Conservation (phyloP, 768 basidiomycete species). For the Mycena olivaceomarginata region DNA sequence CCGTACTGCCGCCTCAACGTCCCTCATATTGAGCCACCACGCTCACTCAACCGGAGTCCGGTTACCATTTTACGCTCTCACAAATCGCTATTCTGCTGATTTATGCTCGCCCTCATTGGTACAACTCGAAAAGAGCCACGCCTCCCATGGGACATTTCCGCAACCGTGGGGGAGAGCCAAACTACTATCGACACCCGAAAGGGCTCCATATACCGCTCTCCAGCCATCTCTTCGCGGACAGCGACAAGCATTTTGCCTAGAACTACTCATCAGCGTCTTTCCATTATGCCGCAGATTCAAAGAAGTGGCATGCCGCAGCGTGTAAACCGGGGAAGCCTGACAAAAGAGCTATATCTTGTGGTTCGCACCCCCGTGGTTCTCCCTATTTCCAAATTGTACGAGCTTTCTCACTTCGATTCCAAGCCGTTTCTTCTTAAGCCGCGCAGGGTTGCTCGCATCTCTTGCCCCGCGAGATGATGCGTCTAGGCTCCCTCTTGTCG, state of each 20-base stretch:
- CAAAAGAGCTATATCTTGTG: neutral
- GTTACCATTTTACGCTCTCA: neutral
- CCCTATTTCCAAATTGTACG: neutral
- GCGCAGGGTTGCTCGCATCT: neutral
- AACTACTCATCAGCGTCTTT: no score
- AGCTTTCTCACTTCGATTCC: neutral
- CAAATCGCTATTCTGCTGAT: neutral
- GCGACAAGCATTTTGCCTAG: neutral
- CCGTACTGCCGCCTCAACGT: neutral
- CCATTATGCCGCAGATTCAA: no score
- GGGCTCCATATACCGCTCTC: neutral
- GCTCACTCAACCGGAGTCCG: no score
- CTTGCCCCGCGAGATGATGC: constrained; percentile 28
- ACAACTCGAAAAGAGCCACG: neutral
- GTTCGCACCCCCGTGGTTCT: neutral
- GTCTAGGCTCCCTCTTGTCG: constrained; percentile 17
- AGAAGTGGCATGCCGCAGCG: no score
- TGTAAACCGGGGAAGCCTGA: no score
- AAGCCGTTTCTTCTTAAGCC: constrained; percentile 15
- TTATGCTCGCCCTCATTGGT: neutral
- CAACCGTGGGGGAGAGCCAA: neutral
- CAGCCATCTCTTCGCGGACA: neutral
- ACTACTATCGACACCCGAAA: neutral
- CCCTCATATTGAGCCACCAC: neutral
- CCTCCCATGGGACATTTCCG: neutral